Percentiles rank a stretch among this genome's conserved stretches.
Evolutionary conservation across 1,284 basidiomycete genomes (phyloP).

Genomic region (Ganoderma leucocontextum): DNA sequence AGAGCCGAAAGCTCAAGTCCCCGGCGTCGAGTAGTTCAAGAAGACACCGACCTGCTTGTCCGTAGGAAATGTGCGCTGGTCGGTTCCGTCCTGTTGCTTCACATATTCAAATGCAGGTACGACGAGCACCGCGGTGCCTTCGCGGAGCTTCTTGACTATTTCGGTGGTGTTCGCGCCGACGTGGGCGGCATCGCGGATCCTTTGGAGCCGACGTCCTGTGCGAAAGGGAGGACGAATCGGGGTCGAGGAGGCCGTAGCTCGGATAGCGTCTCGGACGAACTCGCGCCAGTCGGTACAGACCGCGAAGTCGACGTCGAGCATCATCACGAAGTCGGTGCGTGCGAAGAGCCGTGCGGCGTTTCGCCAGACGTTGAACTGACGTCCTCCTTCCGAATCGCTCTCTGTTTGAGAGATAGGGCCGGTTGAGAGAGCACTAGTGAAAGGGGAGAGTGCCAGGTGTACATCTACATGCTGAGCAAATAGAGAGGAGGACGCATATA

Average conservation of each 20-base stretch:
- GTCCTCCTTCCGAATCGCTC: constrained; percentile 49
- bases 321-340: constrained; percentile 84
- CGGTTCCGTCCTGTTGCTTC: constrained; percentile 65
- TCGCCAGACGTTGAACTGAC: constrained; percentile 88
- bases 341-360: constrained; percentile 85
- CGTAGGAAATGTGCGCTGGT: constrained; percentile 66
- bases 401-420: constrained; percentile 23
- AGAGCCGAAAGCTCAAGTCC: background rate
- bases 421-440: constrained; percentile 44
- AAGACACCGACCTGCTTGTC: constrained; percentile 62
- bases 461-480: constrained; percentile 83
- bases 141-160: constrained; percentile 48
- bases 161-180: constrained; percentile 32
- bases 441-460: constrained; percentile 86
- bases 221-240: constrained; percentile 29
- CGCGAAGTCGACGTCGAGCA: constrained; percentile 89
- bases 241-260: constrained; percentile 26
- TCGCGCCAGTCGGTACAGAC: constrained; percentile 81
- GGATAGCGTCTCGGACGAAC: constrained; percentile 51
- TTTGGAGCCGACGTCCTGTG: constrained; percentile 17
- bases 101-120: constrained; percentile 83
- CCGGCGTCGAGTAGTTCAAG: background rate
- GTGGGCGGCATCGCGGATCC: background rate
- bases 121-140: constrained; percentile 73
- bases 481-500: constrained; percentile 69